These are phyloP conservation scores for Ceriops tagal DNA, from an alignment of 345 rosid species.

Conservation along the genomic window DNA sequence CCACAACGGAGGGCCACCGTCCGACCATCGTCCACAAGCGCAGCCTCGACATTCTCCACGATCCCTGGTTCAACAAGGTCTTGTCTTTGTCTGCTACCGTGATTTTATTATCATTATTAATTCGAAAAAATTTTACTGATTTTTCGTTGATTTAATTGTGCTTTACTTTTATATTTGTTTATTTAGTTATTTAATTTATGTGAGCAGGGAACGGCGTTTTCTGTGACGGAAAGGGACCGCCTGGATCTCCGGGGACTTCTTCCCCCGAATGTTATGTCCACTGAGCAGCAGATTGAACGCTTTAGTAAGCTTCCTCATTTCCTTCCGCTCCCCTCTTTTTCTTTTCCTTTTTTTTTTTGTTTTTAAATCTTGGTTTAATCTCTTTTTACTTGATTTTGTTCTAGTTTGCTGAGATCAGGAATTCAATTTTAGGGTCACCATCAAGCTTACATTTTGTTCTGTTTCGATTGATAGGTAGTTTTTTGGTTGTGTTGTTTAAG, in stretches of 20 bases:
- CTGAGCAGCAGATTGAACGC: conserved; percentile 86
- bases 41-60: conserved; percentile 92
- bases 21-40: conserved; percentile 94
- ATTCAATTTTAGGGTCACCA: too few species aligned
- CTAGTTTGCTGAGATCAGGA: neutral
- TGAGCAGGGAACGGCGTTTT: conserved; percentile 82
- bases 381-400: neutral
- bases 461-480: too few species aligned
- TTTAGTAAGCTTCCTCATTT: conserved; percentile 53
- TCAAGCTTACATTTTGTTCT: too few species aligned
- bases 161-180: neutral
- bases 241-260: conserved; percentile 96
- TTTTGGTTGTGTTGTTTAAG: too few species aligned
- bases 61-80: conserved; percentile 99
- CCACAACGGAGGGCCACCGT: conserved; percentile 81
- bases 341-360: neutral
- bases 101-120: neutral
- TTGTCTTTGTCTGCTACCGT: neutral
- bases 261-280: conserved; percentile 81
- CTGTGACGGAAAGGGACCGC: conserved; percentile 92
- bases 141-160: neutral
- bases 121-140: neutral
- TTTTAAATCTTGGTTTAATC: neutral
- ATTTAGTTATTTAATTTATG: neutral
- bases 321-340: neutral